phyloP scores from a whole-genome alignment of 1,284 basidiomycete genomes.

The Ustilago lituana region DNA sequence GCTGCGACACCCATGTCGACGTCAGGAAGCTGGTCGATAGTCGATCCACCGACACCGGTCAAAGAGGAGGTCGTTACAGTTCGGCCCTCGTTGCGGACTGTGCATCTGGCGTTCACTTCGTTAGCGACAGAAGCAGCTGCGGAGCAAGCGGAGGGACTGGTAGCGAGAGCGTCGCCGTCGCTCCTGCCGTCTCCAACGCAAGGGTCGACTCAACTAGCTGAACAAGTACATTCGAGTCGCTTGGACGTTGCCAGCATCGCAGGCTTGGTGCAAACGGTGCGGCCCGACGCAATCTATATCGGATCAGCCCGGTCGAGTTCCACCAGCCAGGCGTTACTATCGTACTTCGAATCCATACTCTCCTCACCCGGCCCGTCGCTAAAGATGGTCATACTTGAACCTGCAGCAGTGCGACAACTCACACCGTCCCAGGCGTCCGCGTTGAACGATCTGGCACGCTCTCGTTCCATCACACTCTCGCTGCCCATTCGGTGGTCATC shows the following conservation, averaged over 20 bases:
- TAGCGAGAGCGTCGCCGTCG: conserved; percentile 5
- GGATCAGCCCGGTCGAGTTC: conserved; percentile 12
- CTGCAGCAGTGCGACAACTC: conserved; percentile 12
- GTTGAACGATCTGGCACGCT: conserved; percentile 10
- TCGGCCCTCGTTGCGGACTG: not conserved
- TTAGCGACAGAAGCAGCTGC: conserved; percentile 7
- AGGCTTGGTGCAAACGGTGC: not conserved
- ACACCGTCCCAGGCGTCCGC: conserved; percentile 13
- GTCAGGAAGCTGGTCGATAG: conserved; percentile 35
- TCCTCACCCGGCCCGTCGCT: not conserved
- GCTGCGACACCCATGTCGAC: conserved; percentile 9
- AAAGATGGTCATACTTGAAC: conserved; percentile 21
- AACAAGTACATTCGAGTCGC: conserved; percentile 11
- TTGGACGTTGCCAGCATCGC: conserved; percentile 1
- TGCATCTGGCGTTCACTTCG: conserved; percentile 21
- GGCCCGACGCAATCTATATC: conserved; percentile 24
- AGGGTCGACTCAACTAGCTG: not conserved
- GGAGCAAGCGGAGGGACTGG: conserved; percentile 5
- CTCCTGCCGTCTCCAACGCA: not conserved
- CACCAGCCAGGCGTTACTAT: not conserved
- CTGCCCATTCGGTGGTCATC: conserved; percentile 26
- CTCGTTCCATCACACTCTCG: conserved; percentile 1
- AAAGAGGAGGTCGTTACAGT: conserved; percentile 1
- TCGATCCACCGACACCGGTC: conserved; percentile 19
- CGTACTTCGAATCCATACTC: conserved; percentile 10